Base-by-base conservation (phyloP, 176 grass and related monocot species). In the Aegilops umbellulata region DNA sequence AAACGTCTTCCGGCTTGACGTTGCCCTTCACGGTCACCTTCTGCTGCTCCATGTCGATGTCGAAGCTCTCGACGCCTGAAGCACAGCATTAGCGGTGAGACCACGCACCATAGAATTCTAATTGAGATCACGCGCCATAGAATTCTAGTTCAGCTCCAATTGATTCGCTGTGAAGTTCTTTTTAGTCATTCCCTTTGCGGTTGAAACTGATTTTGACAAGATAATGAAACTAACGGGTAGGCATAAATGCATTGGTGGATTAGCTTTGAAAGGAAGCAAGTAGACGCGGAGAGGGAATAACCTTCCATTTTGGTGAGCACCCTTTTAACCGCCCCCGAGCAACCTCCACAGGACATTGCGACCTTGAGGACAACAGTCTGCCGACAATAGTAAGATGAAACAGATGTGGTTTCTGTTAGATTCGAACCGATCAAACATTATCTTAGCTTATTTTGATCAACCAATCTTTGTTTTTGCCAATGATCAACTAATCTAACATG, bases 291-390 rank as follows among this genome's bases (percentile, higher is more conserved):
- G 13, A 17, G 31, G 17, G 10, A 78, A 38, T 38, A 27, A 97
- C 95, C 95, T 97, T 88, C 51, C 95, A 97, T 97, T 86, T 91
- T 97, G 66, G 89, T 82, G 46, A 97, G 87, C 63, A 91, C 92
- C 70, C 93, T 97, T 35, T 78, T 89, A 19, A 97, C 95, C 0
- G 95, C 91, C 6, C 92, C 95, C 2, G 87, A 83, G 14, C 92
- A 97, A 12, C 95, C 95, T 74, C 90, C 86, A 78, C 95, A 97
- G 68, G 95, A 93, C 92, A 97, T 95, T n/a, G 80, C 87, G 60
- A 97, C 92, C 85, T 88, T 93, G 19, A 97, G 95, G 70, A 93
- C 91, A 67, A 97, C 91, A 60, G 91, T 97, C 95, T 95, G 95
- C 30, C 42, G 7, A 34, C 32, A 51, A 74, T 19, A 7, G 36